These are phyloP conservation scores for Grosmannia clavigera DNA, from an alignment of 2,329 filamentous ascomycete genomes.

Conservation along the genomic window DNA sequence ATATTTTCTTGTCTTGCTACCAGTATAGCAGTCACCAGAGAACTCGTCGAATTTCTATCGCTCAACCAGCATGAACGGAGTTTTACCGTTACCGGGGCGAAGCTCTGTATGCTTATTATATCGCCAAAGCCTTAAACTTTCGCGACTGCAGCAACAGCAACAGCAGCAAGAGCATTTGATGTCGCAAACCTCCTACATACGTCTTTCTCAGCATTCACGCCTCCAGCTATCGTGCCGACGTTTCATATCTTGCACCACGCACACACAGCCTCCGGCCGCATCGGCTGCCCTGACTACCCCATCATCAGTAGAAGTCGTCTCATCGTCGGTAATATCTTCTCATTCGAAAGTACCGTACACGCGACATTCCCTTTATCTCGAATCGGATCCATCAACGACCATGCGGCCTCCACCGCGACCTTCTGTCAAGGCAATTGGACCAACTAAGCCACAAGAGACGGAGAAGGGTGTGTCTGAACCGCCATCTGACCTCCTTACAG, in stretches of 20 bases:
- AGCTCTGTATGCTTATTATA: slow-evolving; percentile 27
- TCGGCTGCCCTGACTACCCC: background rate
- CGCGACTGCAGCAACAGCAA: slow-evolving; percentile 20
- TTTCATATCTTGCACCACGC: slow-evolving; percentile 30
- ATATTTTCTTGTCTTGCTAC: no score
- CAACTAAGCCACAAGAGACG: background rate
- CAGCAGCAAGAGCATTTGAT: slow-evolving; percentile 14
- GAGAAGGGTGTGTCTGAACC: background rate
- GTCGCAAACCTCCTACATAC: slow-evolving; percentile 16
- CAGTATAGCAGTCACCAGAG: no score
- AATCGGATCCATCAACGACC: background rate
- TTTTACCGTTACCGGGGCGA: slow-evolving; percentile 22
- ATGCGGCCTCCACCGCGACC: slow-evolving; percentile 7
- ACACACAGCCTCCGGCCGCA: slow-evolving; percentile 25
- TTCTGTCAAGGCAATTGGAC: background rate
- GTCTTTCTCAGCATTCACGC: slow-evolving; percentile 15
- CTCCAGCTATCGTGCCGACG: slow-evolving; percentile 19
- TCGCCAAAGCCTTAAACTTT: slow-evolving; percentile 26
- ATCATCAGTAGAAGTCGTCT: background rate
- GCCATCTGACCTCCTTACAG: slow-evolving; percentile 3
- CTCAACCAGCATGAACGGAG: slow-evolving; percentile 28
- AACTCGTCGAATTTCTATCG: background rate
- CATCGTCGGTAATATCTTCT: background rate
- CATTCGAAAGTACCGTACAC: slow-evolving; percentile 10
- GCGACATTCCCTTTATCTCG: slow-evolving; percentile 9